phyloP scores from a whole-genome alignment of 2,329 filamentous ascomycete species.

The Epicoccum nigrum region DNA sequence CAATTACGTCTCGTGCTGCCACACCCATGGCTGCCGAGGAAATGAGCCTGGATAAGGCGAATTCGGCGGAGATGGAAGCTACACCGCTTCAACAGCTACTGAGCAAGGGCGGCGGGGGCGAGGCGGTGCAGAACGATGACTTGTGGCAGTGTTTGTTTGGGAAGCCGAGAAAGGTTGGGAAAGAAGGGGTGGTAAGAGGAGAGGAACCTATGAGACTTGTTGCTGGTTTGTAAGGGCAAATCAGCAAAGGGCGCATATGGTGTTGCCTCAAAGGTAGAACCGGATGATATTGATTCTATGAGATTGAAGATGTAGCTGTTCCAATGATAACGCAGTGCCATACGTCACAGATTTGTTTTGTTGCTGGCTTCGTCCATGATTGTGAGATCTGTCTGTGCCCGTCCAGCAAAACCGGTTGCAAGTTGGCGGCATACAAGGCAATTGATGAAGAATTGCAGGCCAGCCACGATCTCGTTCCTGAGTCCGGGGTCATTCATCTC shows the following conservation, averaged over 20 bases:
- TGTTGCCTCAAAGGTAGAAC: too few species aligned
- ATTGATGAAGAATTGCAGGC: too few species aligned
- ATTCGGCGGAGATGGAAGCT: conserved; percentile 81
- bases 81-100: conserved; percentile 74
- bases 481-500: neutral
- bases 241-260: too few species aligned
- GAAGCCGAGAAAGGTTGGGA: conserved; percentile 33
- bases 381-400: too few species aligned
- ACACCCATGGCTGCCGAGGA: conserved; percentile 56
- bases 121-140: conserved; percentile 78
- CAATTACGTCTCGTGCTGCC: conserved; percentile 22
- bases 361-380: too few species aligned
- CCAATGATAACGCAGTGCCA: too few species aligned
- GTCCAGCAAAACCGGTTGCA: neutral
- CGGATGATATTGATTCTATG: too few species aligned
- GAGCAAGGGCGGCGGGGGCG: conserved; percentile 73
- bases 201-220: conserved; percentile 4
- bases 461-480: neutral
- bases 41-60: conserved; percentile 76
- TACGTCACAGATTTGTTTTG: too few species aligned
- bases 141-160: conserved; percentile 91
- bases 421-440: neutral
- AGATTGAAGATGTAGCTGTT: too few species aligned
- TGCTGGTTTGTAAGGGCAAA: conserved; percentile 39
- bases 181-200: neutral